Percentiles rank a stretch among this genome's conserved stretches.
Evolutionary conservation across 73 alveolate genomes (phyloP).

Genomic region (Paraurostyla sp.): DNA sequence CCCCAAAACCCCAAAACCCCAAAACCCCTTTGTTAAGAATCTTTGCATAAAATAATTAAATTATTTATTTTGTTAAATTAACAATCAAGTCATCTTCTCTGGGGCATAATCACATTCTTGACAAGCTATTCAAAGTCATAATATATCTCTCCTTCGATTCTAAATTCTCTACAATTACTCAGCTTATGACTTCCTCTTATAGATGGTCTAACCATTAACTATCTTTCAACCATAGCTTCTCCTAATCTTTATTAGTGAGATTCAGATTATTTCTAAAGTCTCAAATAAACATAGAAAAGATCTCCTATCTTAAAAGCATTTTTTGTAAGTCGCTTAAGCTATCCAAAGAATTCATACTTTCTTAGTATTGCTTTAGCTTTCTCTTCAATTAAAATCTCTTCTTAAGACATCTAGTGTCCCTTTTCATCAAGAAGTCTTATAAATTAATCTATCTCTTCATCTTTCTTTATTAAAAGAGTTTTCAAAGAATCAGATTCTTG

Average conservation of each 20-base stretch:
- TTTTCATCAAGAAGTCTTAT: slow-evolving; percentile 7
- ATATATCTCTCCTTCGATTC: slow-evolving; percentile 6
- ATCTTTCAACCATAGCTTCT: neutral
- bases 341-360: neutral
- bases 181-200: neutral
- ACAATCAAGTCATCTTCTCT: neutral
- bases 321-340: neutral
- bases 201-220: neutral
- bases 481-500: neutral
- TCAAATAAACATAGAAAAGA: neutral
- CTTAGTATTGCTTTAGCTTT: slow-evolving; percentile 9
- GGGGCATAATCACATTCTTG: neutral
- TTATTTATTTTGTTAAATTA: neutral
- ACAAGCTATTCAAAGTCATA: slow-evolving; percentile 27
- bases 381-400: slow-evolving; percentile 27
- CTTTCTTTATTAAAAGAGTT: neutral
- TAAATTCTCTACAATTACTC: slow-evolving; percentile 2
- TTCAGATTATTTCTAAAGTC: neutral
- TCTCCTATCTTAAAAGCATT: slow-evolving; percentile 27
- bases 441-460: neutral
- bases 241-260: neutral
- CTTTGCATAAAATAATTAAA: too few relatives aligned
- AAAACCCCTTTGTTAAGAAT: too few relatives aligned
- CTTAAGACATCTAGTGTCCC: neutral
- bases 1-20: too few relatives aligned